Percentiles rank a stretch among this genome's conserved stretches.
Conservation (phyloP, 495 filamentous ascomycete species). For the Delitschia confertaspora region DNA sequence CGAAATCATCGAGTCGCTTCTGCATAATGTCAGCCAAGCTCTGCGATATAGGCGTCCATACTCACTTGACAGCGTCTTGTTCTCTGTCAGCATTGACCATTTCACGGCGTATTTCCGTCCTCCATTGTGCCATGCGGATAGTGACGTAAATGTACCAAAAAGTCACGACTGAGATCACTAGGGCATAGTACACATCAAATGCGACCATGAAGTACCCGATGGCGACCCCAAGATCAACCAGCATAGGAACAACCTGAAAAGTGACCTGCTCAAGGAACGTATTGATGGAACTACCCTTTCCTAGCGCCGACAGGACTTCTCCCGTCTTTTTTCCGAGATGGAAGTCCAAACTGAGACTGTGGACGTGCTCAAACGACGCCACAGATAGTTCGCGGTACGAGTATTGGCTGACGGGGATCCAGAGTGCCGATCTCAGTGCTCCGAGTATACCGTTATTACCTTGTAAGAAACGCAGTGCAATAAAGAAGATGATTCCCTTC, state of each 20-base stretch:
- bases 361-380: conserved; percentile 93
- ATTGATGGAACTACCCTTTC: conserved; percentile 94
- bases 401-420: conserved; percentile 94
- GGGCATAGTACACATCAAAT: conserved; percentile 86
- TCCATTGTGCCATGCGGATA: conserved; percentile 88
- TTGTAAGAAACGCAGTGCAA: conserved; percentile 75
- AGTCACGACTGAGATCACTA: conserved; percentile 83
- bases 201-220: conserved; percentile 72
- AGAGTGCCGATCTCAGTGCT: conserved; percentile 69
- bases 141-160: conserved; percentile 95
- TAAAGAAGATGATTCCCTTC: conserved; percentile 65
- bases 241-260: conserved; percentile 90
- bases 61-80: conserved; percentile 84
- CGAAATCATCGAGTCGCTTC: conserved; percentile 92
- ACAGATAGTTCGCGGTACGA: conserved; percentile 91
- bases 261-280: conserved; percentile 93
- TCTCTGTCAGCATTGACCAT: conserved; percentile 92
- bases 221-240: conserved; percentile 80
- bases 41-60: neutral
- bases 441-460: conserved; percentile 80
- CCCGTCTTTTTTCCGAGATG: conserved; percentile 95
- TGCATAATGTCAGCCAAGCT: conserved; percentile 25
- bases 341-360: conserved; percentile 88
- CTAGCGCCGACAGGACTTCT: conserved; percentile 87
- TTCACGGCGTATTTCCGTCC: conserved; percentile 77